Conservation (phyloP, 306 rosid species). For the Argentina anserina region DNA sequence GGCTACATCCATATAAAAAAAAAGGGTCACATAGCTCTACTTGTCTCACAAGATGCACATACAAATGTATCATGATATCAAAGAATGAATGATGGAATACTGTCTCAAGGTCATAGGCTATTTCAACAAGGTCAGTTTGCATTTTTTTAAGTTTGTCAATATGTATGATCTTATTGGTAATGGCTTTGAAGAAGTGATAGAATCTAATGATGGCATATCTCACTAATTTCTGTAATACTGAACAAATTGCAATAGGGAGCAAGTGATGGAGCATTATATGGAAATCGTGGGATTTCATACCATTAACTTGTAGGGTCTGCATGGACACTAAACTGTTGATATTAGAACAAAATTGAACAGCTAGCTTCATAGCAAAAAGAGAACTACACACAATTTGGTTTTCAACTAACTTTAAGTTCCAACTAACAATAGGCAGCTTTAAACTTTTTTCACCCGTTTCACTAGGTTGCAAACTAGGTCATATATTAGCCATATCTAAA, state of each 20-base stretch:
- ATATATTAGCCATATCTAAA: background rate
- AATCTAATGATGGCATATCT: too few relatives aligned
- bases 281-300: too few relatives aligned
- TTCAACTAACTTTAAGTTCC: background rate
- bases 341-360: background rate
- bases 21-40: background rate
- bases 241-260: too few relatives aligned
- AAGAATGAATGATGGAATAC: background rate
- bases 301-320: too few relatives aligned
- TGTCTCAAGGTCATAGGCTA: background rate
- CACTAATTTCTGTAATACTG: too few relatives aligned
- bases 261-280: too few relatives aligned
- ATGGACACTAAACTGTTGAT: too few relatives aligned
- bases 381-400: background rate
- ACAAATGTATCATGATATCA: background rate
- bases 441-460: too few relatives aligned
- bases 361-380: too few relatives aligned
- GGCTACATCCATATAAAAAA: slow-evolving; percentile 2
- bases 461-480: too few relatives aligned
- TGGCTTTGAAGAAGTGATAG: background rate
- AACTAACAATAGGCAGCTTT: too few relatives aligned
- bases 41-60: background rate
- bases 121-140: background rate
- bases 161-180: background rate
- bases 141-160: background rate